phyloP scores from a whole-genome alignment of 805 yeast genomes.

The Blastobotrys parvus region DNA sequence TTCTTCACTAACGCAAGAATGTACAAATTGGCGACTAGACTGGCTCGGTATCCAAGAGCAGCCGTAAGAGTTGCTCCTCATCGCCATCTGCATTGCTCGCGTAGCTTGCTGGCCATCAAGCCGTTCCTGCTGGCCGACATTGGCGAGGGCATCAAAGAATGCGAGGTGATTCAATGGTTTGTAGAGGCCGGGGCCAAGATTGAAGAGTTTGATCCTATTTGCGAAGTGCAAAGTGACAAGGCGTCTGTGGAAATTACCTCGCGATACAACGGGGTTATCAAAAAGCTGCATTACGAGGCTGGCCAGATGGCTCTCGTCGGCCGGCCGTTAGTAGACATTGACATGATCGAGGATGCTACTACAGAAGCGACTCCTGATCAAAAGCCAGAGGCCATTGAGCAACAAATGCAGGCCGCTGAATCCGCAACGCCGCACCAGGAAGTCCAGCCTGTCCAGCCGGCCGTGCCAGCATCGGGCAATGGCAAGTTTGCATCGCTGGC shows the following conservation, averaged over 20 bases:
- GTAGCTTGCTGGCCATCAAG: conserved; percentile 9
- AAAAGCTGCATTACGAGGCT: conserved; percentile 26
- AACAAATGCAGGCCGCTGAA: conserved; percentile 2
- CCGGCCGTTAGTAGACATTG: conserved; percentile 27
- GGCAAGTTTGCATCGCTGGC: conserved; percentile 18
- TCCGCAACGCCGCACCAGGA: conserved; percentile 2
- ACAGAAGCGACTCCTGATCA: background rate
- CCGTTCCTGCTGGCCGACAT: conserved; percentile 29
- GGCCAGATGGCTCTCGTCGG: conserved; percentile 31
- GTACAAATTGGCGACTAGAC: no score
- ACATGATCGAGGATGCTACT: conserved; percentile 18
- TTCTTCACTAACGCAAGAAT: no score
- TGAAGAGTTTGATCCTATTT: conserved; percentile 29
- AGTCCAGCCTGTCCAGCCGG: background rate
- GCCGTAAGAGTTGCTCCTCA: no score
- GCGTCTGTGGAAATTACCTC: conserved; percentile 31
- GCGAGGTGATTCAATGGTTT: conserved; percentile 32
- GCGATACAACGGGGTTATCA: conserved; percentile 26
- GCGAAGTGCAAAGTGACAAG: conserved; percentile 30
- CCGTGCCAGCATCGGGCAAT: background rate
- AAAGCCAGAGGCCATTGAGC: conserved; percentile 1
- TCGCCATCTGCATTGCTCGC: background rate
- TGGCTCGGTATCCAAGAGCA: no score
- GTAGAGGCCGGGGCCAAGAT: conserved; percentile 29
- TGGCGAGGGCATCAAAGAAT: conserved; percentile 30